Evolutionary conservation across 768 basidiomycete genomes (phyloP).

Genomic region (Leccinum truebloodii): DNA sequence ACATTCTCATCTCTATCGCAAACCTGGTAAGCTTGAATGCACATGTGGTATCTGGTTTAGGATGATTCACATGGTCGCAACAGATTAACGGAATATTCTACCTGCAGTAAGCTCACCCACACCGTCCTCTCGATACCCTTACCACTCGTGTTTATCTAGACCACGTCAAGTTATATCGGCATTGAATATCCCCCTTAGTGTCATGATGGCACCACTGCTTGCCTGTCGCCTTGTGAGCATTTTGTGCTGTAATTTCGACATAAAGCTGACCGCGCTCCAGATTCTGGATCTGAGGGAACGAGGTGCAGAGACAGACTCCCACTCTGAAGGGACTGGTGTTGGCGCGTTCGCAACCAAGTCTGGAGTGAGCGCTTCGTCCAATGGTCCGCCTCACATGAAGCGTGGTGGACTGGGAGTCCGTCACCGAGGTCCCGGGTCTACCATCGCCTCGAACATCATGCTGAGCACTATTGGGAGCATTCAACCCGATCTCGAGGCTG

Average conservation of each 20-base stretch:
- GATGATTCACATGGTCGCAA: constrained; percentile 5
- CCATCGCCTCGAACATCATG: constrained; percentile 61
- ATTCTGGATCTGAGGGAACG: constrained; percentile 83
- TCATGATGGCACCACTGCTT: constrained; percentile 79
- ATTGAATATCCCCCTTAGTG: constrained; percentile 81
- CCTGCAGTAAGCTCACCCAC: constrained; percentile 59
- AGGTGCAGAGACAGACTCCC: constrained; percentile 74
- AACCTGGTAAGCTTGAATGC: constrained; percentile 52
- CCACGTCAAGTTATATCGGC: constrained; percentile 82
- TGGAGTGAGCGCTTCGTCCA: constrained; percentile 33
- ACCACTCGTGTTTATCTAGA: constrained; percentile 38
- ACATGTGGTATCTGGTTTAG: neutral
- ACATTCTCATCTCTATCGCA: constrained; percentile 82
- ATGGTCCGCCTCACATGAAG: constrained; percentile 25
- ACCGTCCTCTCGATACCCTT: neutral
- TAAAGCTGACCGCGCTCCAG: constrained; percentile 36
- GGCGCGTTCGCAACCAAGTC: constrained; percentile 68
- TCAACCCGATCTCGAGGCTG: constrained; percentile 51
- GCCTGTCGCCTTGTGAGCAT: constrained; percentile 70
- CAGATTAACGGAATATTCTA: constrained; percentile 83
- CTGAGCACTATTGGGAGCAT: constrained; percentile 66
- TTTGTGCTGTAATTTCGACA: neutral
- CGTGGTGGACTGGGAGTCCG: constrained; percentile 43
- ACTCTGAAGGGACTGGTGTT: constrained; percentile 72
- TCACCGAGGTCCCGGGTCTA: constrained; percentile 52